Conservation (phyloP, 2,329 filamentous ascomycete genomes). For the Penicillium nordicum region DNA sequence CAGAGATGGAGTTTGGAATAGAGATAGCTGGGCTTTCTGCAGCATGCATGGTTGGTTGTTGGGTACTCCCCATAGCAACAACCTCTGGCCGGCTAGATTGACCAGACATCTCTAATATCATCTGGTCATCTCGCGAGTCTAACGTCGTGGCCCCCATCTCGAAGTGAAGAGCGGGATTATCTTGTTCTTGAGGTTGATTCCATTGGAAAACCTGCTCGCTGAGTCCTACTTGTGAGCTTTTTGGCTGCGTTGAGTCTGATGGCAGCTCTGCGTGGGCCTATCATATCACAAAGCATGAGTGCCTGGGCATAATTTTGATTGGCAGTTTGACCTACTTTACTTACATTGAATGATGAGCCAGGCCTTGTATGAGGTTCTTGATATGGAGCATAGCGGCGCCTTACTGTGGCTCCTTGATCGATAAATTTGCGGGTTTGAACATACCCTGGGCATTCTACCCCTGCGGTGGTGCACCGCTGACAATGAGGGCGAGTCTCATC, state of each 20-base stretch:
- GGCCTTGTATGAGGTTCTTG: constrained; percentile 22
- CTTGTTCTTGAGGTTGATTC: background rate
- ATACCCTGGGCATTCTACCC: constrained; percentile 43
- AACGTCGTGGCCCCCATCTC: background rate
- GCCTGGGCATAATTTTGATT: background rate
- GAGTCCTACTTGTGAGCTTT: background rate
- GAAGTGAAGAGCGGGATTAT: background rate
- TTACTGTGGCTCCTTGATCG: constrained; percentile 42
- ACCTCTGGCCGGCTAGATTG: background rate
- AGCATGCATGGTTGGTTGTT: background rate
- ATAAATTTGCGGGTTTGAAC: constrained; percentile 44
- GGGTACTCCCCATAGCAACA: background rate
- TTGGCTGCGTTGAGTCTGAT: background rate
- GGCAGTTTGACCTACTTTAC: constrained; percentile 3
- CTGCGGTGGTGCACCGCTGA: constrained; percentile 36
- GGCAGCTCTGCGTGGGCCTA: background rate
- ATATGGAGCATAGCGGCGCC: constrained; percentile 40
- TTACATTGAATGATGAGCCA: background rate
- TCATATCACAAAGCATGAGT: constrained; percentile 4
- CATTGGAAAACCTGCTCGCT: background rate
- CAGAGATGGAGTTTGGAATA: background rate
- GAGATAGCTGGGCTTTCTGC: background rate
- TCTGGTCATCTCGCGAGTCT: background rate
- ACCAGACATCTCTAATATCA: background rate
- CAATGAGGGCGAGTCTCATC: constrained; percentile 41